A percentile compares a stretch with the other conserved stretches of the same genome.
Evolutionary conservation across 2,329 filamentous ascomycete genomes (phyloP).

Genomic region (Xylaria sp.): DNA sequence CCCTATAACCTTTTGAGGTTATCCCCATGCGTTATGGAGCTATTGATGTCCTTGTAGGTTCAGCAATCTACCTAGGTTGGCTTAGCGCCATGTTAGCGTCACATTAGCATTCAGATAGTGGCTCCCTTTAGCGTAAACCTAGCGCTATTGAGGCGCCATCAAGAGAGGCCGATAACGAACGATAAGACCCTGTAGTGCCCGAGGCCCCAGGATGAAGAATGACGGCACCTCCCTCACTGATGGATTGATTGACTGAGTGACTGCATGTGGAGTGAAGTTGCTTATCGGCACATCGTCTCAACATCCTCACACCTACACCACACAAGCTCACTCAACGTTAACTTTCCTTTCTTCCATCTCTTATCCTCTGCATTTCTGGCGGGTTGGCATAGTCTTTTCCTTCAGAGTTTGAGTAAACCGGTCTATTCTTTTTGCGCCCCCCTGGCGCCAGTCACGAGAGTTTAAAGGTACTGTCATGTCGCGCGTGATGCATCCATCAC

Average conservation of each 20-base stretch:
- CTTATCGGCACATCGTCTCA: conserved; percentile 3
- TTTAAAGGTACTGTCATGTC: conserved; percentile 1
- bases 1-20: not conserved
- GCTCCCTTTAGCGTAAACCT: not conserved
- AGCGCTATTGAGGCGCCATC: not conserved
- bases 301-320: conserved; percentile 8
- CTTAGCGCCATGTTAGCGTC: conserved; percentile 14
- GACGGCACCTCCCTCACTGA: conserved; percentile 29
- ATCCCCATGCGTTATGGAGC: not conserved
- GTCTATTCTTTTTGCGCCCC: not conserved
- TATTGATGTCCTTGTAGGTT: not conserved
- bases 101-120: not conserved
- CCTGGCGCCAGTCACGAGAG: not conserved
- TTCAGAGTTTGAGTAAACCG: not conserved
- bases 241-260: not conserved
- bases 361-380: not conserved
- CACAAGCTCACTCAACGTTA: not conserved
- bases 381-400: not conserved
- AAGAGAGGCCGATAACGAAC: conserved; percentile 12
- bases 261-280: conserved; percentile 15
- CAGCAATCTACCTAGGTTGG: not conserved
- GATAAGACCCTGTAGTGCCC: conserved; percentile 31
- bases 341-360: conserved; percentile 3
- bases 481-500: not conserved
- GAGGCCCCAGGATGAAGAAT: conserved; percentile 21